A percentile compares a stretch with the other conserved stretches of the same genome.
Conservation (phyloP, 257 asterid genomes). For the Plantago elongata region DNA sequence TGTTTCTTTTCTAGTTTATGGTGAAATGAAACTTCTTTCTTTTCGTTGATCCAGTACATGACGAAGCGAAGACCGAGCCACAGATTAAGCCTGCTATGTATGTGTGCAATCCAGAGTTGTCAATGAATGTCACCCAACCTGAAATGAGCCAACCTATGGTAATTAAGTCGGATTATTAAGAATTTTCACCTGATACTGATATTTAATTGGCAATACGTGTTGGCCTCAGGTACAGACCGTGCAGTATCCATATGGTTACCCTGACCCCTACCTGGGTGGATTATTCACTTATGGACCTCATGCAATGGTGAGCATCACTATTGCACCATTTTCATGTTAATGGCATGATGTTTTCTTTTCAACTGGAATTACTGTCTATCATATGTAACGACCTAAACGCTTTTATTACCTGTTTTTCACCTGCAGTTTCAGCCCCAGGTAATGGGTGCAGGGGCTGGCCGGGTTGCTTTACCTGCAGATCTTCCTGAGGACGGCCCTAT, state of each 20-base stretch:
- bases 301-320: slow-evolving; percentile 42
- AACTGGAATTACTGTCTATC: no score
- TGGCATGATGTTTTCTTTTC: not conserved
- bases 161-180: slow-evolving; percentile 24
- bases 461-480: slow-evolving; percentile 78
- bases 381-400: no score
- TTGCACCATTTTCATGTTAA: not conserved
- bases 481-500: slow-evolving; percentile 88
- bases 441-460: slow-evolving; percentile 49
- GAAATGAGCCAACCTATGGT: slow-evolving; percentile 63
- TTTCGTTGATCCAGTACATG: slow-evolving; percentile 33
- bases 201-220: slow-evolving; percentile 13
- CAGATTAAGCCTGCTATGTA: slow-evolving; percentile 43
- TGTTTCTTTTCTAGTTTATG: not conserved
- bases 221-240: slow-evolving; percentile 23
- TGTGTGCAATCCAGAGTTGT: slow-evolving; percentile 40
- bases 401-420: not conserved
- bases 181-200: not conserved
- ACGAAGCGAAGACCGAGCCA: slow-evolving; percentile 42
- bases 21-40: slow-evolving; percentile 9
- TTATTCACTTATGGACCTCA: slow-evolving; percentile 69
- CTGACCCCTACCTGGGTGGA: slow-evolving; percentile 65
- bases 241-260: slow-evolving; percentile 49
- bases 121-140: slow-evolving; percentile 38
- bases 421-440: slow-evolving; percentile 57